Evolutionary conservation across 2,329 filamentous ascomycete species (phyloP), one percentile per base, ranked within the genome.

Genomic region (Didymella arachidicola): DNA sequence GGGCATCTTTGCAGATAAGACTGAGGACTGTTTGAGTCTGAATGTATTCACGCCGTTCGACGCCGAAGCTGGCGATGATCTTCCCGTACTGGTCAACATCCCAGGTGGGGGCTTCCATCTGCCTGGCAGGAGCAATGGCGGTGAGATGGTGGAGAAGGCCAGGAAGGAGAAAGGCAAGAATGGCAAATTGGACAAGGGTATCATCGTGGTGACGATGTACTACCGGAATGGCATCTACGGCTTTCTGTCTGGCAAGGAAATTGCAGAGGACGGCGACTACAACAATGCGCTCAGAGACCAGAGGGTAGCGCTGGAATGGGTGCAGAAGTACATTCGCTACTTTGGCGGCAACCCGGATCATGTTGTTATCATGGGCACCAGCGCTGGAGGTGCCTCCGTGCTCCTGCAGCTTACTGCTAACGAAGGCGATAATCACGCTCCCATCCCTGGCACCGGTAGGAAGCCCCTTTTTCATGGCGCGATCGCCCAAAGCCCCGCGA

Each of bases 271-370:
- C 39, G 73, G 71, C 44, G 75, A 72, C 69, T 78, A 71, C 58
- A 74, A 74, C 54, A 71, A 65, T 5, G 72, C 69, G 49, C 70
- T 79, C 26, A 67, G 77, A 19, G 77, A 79, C 42, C 75, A 77
- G 58, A 69, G 77, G 27, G 75, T 74, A 18, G 72, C 77, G 14
- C 64, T 79, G n/a, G 71, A 77, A 25, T 79, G 77, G 77, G 64
- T 79, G 7, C 76, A 75, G 59, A 75, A 77, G 45, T 79, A 79
- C 58, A 78, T 79, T 57, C 67, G 64, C 58, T 80, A 77, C 32
- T 81, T 81, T 53, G 79, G 79, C 2, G 79, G 79, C 25, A 76
- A 81, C 59, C 78, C 79, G 3, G 71, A 80, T 34, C 79, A 79
- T 50, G 76, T 82, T 2, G 78, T 81, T n/a, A 73, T 81, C 5